A percentile compares a stretch with the other conserved stretches of the same genome.
Evolutionary conservation across 495 filamentous ascomycete species (phyloP).

Genomic region (Physcia stellaris): DNA sequence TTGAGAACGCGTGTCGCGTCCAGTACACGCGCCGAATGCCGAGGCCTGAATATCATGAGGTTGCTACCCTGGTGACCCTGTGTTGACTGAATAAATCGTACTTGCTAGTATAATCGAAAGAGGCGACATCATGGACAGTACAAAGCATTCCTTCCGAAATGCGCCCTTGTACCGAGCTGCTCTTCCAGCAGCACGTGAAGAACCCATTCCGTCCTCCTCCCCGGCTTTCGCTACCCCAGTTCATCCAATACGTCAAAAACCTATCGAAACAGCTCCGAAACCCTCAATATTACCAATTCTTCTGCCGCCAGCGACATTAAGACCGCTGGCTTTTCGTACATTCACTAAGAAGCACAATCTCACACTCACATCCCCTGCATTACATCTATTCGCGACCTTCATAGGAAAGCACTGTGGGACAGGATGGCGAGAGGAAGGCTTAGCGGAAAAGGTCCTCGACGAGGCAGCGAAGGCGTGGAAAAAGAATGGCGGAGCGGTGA

Average conservation of each 20-base stretch:
- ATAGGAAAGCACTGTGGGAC: conserved; percentile 88
- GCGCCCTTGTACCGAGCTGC: too few relatives aligned
- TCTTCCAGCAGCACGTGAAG: conserved; percentile 13
- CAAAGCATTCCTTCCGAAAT: too few relatives aligned
- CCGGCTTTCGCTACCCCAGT: conserved; percentile 77
- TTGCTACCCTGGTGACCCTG: too few relatives aligned
- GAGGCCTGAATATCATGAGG: too few relatives aligned
- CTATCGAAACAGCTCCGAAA: conserved; percentile 37
- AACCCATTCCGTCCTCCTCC: conserved; percentile 72
- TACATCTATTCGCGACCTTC: conserved; percentile 73
- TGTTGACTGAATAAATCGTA: too few relatives aligned
- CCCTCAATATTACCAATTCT: conserved; percentile 76
- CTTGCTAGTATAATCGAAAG: too few relatives aligned
- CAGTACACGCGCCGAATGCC: too few relatives aligned
- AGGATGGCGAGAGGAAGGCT: conserved; percentile 89
- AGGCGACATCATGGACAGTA: too few relatives aligned
- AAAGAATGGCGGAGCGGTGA: conserved; percentile 64
- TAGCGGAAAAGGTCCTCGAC: conserved; percentile 84
- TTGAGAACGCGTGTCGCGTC: too few relatives aligned
- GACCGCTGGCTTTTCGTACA: conserved; percentile 85
- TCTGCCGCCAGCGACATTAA: conserved; percentile 71
- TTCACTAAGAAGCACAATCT: conserved; percentile 97
- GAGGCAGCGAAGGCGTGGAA: conserved; percentile 88
- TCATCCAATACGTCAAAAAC: conserved; percentile 45
- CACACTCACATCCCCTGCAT: conserved; percentile 76